A percentile compares a stretch with the other conserved stretches of the same genome.
phyloP scores from a whole-genome alignment of 2,329 filamentous ascomycete species.

The Aspergillus sp. region DNA sequence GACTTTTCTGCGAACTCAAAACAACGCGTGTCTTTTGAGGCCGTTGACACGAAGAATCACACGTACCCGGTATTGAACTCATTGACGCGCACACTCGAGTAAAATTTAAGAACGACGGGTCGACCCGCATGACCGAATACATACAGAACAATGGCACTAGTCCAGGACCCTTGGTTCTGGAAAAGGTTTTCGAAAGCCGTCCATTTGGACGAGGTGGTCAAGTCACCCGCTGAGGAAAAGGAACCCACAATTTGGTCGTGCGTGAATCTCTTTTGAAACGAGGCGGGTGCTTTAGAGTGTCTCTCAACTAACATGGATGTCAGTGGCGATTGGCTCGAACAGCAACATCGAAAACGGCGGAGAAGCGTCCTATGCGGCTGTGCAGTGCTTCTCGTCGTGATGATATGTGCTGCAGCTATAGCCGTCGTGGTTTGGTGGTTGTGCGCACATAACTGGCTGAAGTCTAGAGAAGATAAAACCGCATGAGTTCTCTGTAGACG shows the following conservation, averaged over 20 bases:
- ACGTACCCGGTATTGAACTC: neutral
- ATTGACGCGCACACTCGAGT: neutral
- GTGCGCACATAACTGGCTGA: constrained; percentile 40
- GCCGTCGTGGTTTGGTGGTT: constrained; percentile 53
- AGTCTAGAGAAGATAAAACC: constrained; percentile 10
- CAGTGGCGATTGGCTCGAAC: constrained; percentile 60
- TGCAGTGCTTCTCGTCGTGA: constrained; percentile 43
- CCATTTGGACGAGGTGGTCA: constrained; percentile 58
- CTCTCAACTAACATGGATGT: neutral
- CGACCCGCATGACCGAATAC: neutral
- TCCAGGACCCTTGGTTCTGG: constrained; percentile 65
- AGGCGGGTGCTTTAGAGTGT: neutral
- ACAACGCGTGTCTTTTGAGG: neutral
- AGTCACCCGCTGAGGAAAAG: constrained; percentile 24
- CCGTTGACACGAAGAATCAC: neutral
- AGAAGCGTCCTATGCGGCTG: constrained; percentile 52
- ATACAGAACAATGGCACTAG: constrained; percentile 48
- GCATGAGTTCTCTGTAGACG: too few species aligned
- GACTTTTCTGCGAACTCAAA: too few species aligned
- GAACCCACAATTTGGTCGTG: constrained; percentile 29
- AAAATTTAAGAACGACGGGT: neutral
- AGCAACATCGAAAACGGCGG: constrained; percentile 54
- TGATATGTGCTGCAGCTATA: constrained; percentile 21
- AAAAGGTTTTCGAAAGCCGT: constrained; percentile 63
- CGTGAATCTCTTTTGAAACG: neutral